A percentile compares a stretch with the other conserved stretches of the same genome.
These are phyloP conservation scores for Hibiscus mutabilis DNA, from an alignment of 345 rosid species.

Conservation along the genomic window DNA sequence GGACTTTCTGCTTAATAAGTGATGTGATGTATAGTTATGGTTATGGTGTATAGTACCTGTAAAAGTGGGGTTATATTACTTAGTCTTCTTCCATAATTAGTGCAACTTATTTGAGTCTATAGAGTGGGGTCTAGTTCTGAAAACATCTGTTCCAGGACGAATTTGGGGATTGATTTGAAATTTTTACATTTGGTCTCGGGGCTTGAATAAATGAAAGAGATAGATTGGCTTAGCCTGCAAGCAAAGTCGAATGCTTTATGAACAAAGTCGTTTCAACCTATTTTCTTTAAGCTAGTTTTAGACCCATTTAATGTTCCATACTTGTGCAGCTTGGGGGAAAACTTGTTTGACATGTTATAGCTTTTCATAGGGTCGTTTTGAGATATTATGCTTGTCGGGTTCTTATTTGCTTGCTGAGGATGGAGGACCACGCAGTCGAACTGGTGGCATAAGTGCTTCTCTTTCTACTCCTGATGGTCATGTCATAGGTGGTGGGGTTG, in stretches of 20 bases:
- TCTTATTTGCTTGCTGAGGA: constrained; percentile 89
- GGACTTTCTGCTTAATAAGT: background rate
- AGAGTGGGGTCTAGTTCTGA: background rate
- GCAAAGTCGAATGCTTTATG: background rate
- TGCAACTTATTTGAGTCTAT: background rate
- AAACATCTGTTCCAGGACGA: background rate
- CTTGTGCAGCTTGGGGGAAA: constrained; percentile 1
- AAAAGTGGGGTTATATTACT: background rate
- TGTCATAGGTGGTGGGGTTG: constrained; percentile 88
- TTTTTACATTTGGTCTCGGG: background rate
- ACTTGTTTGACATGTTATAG: constrained; percentile 24
- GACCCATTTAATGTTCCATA: background rate
- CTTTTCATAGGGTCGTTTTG: constrained; percentile 72
- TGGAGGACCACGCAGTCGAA: constrained; percentile 51
- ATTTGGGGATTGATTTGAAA: background rate
- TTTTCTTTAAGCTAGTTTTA: background rate
- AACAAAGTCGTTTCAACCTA: background rate
- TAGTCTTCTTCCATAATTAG: background rate
- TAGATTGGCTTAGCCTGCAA: background rate
- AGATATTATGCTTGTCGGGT: constrained; percentile 92
- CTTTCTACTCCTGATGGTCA: constrained; percentile 90
- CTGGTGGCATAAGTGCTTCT: constrained; percentile 90
- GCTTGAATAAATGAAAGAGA: background rate
- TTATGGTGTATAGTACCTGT: background rate
- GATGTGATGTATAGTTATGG: background rate